These are phyloP conservation scores for Ophioceras dolichostomum DNA, from an alignment of 2,329 filamentous ascomycete species.

Conservation along the genomic window DNA sequence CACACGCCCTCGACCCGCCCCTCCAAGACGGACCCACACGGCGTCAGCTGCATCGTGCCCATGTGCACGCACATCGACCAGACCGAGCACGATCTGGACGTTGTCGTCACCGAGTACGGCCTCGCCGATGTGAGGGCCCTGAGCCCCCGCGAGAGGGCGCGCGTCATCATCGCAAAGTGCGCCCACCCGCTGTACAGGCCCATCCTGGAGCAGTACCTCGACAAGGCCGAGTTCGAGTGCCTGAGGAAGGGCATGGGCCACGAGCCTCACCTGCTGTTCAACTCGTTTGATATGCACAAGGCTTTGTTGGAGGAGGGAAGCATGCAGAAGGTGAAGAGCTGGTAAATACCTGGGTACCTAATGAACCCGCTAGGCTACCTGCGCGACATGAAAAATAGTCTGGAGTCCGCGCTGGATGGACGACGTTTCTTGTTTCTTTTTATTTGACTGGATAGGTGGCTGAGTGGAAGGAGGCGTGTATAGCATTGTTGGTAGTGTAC, in stretches of 20 bases:
- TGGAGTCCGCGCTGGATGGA: no score
- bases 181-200: slow-evolving; percentile 76
- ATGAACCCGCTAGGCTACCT: no score
- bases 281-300: slow-evolving; percentile 82
- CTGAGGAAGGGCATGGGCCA: slow-evolving; percentile 79
- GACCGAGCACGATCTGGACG: slow-evolving; percentile 84
- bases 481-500: no score
- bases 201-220: slow-evolving; percentile 71
- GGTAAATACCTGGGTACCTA: slow-evolving; percentile 6
- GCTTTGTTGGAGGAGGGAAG: slow-evolving; percentile 71
- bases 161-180: slow-evolving; percentile 79
- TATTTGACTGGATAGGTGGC: no score
- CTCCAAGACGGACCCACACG: slow-evolving; percentile 69
- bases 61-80: slow-evolving; percentile 90
- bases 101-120: slow-evolving; percentile 67
- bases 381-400: no score
- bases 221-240: slow-evolving; percentile 78
- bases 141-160: slow-evolving; percentile 65
- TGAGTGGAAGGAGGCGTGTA: no score
- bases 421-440: no score
- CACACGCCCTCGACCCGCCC: slow-evolving; percentile 77
- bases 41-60: slow-evolving; percentile 79
- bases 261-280: slow-evolving; percentile 78
- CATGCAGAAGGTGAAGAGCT: slow-evolving; percentile 60
- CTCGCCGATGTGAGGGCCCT: slow-evolving; percentile 78